Conservation (phyloP, 371 early-diverging fungal species). For the Saksenaea oblongispora region DNA sequence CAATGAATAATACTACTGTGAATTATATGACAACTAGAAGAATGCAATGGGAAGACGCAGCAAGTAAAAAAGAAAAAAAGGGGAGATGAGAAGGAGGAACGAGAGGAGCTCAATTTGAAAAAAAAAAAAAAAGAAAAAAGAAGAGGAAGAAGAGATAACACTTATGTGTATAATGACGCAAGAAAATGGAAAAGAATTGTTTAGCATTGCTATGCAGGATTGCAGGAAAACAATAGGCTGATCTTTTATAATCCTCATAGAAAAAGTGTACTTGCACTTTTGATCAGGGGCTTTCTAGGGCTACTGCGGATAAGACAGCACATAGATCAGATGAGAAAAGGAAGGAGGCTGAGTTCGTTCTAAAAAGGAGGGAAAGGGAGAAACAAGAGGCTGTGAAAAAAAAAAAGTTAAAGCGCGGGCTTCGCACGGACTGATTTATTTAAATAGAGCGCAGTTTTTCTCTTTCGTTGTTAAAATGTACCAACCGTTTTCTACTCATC, state of each 20-base stretch:
- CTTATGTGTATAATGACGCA: neutral
- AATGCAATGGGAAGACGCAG: neutral
- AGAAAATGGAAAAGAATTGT: neutral
- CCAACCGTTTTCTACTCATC: neutral
- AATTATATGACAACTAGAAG: neutral
- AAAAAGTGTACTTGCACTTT: neutral
- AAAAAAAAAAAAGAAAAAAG: neutral
- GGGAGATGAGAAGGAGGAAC: neutral
- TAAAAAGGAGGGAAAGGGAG: neutral
- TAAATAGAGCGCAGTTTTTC: neutral
- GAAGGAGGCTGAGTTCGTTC: neutral
- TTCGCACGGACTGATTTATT: neutral
- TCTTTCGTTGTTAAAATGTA: neutral
- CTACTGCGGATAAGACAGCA: neutral
- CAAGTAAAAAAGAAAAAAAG: neutral
- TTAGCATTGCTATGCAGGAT: neutral
- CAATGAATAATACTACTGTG: too few relatives aligned
- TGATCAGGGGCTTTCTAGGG: neutral
- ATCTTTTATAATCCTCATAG: neutral
- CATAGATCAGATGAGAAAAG: neutral
- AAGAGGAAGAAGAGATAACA: neutral
- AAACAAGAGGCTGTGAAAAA: neutral
- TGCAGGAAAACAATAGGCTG: conserved; percentile 1
- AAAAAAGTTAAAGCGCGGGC: neutral
- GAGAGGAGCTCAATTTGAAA: neutral